Evolutionary conservation across 768 basidiomycete species (phyloP), one percentile per base, ranked within the genome.

Genomic region (Leucocoprinus sp.): DNA sequence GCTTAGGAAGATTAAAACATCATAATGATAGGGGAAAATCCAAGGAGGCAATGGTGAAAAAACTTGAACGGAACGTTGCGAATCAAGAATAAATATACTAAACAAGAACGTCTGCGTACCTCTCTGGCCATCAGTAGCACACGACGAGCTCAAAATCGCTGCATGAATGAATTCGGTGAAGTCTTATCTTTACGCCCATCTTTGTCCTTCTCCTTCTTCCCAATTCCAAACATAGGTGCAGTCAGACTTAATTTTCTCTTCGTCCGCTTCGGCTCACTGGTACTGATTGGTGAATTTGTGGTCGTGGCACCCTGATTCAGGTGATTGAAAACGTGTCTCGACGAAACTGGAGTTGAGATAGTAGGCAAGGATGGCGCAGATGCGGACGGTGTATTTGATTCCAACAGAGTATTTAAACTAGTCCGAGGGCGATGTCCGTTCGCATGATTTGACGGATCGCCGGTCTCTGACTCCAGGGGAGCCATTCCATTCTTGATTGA

Each of bases 241-340:
- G 72, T 72, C 46, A 87, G 59, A 58, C 85, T 88, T 62, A 88
- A 61, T 64, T 88, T 87, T 45, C 83, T 68, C 55, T 66, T 71
- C 49, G 76, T 66, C 33, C 46, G 65, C 64, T 55, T 65, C 74
- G 46, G 55, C 54, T 9, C 55, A 46, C 35, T 24, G 11, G 23
- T 11, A 15, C 26, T 41, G 39, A 2, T n/a, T 17, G 17, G 14
- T 8, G 18, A 9, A 5, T 23, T 42, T 18, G 45, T 55, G 26
- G 50, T 39, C n/a, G 55, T 55, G 11, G 47, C 50, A 18, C 47
- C 49, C 33, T 56, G 60, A 19, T 54, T 53, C 11, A 54, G 43
- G 42, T 58, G 57, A 24, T 37, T 37, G 42, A 61, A 14, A 31
- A 14, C 58, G 12, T 37, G 52, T 18, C 56, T 55, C 8, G 50